Base-by-base conservation (phyloP, 306 rosid species). In the Vicia villosa region DNA sequence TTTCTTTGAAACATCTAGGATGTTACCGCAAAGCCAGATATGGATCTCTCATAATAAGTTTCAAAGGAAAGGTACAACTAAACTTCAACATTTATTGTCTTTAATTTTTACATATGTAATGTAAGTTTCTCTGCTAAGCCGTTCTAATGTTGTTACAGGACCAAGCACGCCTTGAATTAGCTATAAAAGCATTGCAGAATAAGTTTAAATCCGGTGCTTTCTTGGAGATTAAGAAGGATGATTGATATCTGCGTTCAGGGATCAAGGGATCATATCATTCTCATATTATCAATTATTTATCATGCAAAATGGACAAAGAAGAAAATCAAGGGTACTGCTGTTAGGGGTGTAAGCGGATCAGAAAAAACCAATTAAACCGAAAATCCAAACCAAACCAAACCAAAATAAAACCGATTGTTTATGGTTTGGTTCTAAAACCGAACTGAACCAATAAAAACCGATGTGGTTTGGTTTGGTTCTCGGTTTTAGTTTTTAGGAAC, bases 1-100 rank as follows among this genome's bases (percentile, higher is more conserved):
- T 68, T 10, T 60, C 49, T 74, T 55, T 76, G 75, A 62, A 40
- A 51, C n/a, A 34, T 87, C 51, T 63, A 94, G 99, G 97, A 24
- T 87, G 95, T 77, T 76, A 84, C 77, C 96, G 96, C 65, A 70
- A 79, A 84, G 52, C 85, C 49, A 78, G 94, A 80, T 28, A 66
- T n/a, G 89, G 86, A 66, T 84, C 85, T 50, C 75, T 87, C 15
- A 32, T 81, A 36, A 55, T 90, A 37, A 87, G 82, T 65, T 80
- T 94, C 68, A 78, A 69, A 81, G 88, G 97, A 74, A 87, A 88
- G 96, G 98, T 90, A 85, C 46, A 19, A 65, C 5, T 37, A 58
- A 40, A 74, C 54, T 72, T 59, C 43, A 49, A 70, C 24, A 24
- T 28, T 28, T 50, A 12, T 16, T 38, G 66, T 49, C 41, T 43